Evolutionary conservation across 768 basidiomycete species (phyloP), one percentile per base, ranked within the genome.

Genomic region (Mycena crocata): DNA sequence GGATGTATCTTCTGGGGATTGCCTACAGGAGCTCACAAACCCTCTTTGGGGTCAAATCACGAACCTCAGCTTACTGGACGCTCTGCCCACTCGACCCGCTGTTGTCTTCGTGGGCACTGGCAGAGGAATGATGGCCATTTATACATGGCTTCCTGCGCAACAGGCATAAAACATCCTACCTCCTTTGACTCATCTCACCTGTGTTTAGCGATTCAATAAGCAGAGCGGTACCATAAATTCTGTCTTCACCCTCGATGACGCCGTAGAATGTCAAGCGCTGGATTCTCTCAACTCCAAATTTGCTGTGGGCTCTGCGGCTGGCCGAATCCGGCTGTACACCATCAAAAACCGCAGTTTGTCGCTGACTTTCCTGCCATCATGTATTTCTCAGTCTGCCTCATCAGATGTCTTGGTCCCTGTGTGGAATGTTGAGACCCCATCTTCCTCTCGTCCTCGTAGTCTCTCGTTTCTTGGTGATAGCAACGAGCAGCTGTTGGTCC

Each of bases 1-100:
- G 57, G 44, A 58, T 21, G 44, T 58, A 12, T 32, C 17, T 8
- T 58, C 57, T 17, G 45, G n/a, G 57, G 34, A 58, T 23, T 58
- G 57, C 24, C 57, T 34, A 6, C 57, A 58, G 31, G 45, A 58
- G 10, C 34, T 58, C 31, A n/a, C 0, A 34, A n/a, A 48, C 24
- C 0, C 45, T 19, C 14, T 0, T 14, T 58, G 57, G 57, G 57
- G 57, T 21, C 57, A 58, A 24, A 48, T 58, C 10, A 48, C 44
- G 0, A 7, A 6, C 28, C 45, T 58, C 32, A 48, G 10, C 24
- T 13, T 48, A 15, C 9, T 48, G 23, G 32, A 7, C 31, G 32
- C 15, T 5, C 0, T 7, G 4, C 5, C 32, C 8, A 14, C 15
- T n/a, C n/a, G 24, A 6, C 5, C 44, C n/a, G 15, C 42, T 0